Conservation (phyloP, 2,329 filamentous ascomycete species). For the Aureobasidium sp. region DNA sequence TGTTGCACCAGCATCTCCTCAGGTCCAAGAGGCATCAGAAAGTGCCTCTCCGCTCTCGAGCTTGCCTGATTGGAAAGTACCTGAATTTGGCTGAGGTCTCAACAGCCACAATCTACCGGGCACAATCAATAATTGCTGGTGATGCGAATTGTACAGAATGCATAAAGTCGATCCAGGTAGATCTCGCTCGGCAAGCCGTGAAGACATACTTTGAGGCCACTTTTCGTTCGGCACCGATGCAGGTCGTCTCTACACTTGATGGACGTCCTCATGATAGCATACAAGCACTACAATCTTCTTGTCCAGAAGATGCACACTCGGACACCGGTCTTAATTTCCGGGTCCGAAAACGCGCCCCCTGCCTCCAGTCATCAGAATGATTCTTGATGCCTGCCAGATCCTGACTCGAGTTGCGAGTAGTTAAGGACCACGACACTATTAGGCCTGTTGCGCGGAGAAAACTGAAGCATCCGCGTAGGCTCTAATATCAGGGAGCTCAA, state of each 20-base stretch:
- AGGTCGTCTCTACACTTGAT: no score
- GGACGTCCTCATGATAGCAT: not conserved
- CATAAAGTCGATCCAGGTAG: not conserved
- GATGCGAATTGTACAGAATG: no score
- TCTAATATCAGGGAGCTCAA: not conserved
- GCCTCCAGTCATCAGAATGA: not conserved
- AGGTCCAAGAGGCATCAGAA: not conserved
- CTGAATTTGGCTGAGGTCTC: constrained; percentile 7
- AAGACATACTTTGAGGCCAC: not conserved
- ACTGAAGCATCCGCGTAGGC: not conserved
- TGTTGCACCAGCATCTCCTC: not conserved
- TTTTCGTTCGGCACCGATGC: not conserved
- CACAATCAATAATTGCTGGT: not conserved
- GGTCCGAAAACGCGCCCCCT: not conserved
- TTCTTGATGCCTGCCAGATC: not conserved
- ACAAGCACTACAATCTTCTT: not conserved
- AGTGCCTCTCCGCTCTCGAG: not conserved
- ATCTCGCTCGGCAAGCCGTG: not conserved
- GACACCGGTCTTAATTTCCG: not conserved
- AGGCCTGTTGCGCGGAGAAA: not conserved
- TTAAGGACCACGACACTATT: not conserved
- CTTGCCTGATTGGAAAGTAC: constrained; percentile 4
- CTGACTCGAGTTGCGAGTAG: not conserved
- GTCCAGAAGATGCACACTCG: not conserved
- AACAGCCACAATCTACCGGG: not conserved